Base-by-base conservation (phyloP, 2,329 filamentous ascomycete species). In the Claviceps sp. region DNA sequence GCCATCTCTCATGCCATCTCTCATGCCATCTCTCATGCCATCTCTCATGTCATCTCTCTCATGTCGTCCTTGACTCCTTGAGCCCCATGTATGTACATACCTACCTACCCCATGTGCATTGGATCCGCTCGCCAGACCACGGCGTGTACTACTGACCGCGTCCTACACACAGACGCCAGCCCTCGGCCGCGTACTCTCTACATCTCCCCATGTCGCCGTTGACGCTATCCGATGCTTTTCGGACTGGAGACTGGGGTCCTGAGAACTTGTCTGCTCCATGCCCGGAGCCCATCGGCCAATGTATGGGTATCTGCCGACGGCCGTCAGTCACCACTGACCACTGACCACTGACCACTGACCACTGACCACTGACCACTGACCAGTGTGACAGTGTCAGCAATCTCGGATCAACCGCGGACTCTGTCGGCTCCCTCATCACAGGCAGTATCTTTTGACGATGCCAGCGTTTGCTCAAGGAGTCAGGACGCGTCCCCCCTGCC, bases 221-320 rank as follows among this genome's bases (percentile, higher is more conserved):
- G 20, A 45, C 39, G n/a, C 34, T 7, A 23, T 7, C 49, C 49
- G 49, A 50, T 44, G 16, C 9, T 45, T 45, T 50, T 50, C 49
- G 49, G 49, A 20, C 45, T 45, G 36, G 49, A 34, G 16, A 29
- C 42, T 36, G 34, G 29, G 36, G 36, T 8, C 29, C 43, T 34
- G 4, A 20, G 17, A 38, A 22, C 38, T 9, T 29, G 2, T 14
- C 20, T 29, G 8, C 37, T 26, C 29, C 26, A 8, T 40, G 23
- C 5, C 36, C 40, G 29, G 29, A 3, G 48, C 23, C 4, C 39
- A 40, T 50, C 48, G 40, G 48, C 48, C 48, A 50, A 50, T 36
- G 23, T 26, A 23, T 6, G n/a, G n/a, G 9, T 11, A 34, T 34
- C 29, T 34, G 29, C 29, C 29, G 29, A 34, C 26, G 8, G 26